Base-by-base conservation (phyloP, 2,329 filamentous ascomycete genomes). In the Xylariaceae sp. region DNA sequence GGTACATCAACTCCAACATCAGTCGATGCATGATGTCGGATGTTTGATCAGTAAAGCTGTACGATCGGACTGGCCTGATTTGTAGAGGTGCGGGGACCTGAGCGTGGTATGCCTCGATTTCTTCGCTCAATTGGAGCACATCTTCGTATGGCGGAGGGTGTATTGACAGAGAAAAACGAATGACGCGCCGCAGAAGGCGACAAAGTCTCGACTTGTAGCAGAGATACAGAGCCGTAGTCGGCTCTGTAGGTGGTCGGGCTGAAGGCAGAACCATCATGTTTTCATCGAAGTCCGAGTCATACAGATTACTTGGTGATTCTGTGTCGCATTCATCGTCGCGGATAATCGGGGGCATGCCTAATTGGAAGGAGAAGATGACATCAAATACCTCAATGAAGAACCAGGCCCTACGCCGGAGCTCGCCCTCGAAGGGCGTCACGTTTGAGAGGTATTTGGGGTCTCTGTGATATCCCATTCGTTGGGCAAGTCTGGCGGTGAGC, bases 241-340 rank as follows among this genome's bases (percentile, higher is more conserved):
- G 61, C 32, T 74, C 69, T 0, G 65, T 65, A 17, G 62, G 54
- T 2, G 68, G 64, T 2, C 72, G 62, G 2, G 68, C 62, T 0
- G 63, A 59, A 1, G 73, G 72, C 38, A 74, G 59, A 4, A 64
- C 59, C 9, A 56, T 54, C 13, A 64, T 62, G 16, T 64, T 58
- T 51, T 76, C 72, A 49, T 73, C 71, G 48, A 78, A 75, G 51
- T 78, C 74, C 11, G 69, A 64, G 45, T 78, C 74, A 37, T 58
- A 62, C 7, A 75, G 57, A 50, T 74, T 75, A 7, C 64, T 58
- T 8, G 72, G 73, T 15, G 66, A 60, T 9, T 60, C 63, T 2
- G 67, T 70, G 49, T 75, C 73, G 49, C 64, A 72, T 24, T 69
- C 65, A 12, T 66, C 64, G n/a, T 70, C 63, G 37, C 69, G 63